Evolutionary conservation across 148 eudicot genomes (phyloP), one percentile per base, ranked within the genome.

Genomic region (Polygonum maritimum): DNA sequence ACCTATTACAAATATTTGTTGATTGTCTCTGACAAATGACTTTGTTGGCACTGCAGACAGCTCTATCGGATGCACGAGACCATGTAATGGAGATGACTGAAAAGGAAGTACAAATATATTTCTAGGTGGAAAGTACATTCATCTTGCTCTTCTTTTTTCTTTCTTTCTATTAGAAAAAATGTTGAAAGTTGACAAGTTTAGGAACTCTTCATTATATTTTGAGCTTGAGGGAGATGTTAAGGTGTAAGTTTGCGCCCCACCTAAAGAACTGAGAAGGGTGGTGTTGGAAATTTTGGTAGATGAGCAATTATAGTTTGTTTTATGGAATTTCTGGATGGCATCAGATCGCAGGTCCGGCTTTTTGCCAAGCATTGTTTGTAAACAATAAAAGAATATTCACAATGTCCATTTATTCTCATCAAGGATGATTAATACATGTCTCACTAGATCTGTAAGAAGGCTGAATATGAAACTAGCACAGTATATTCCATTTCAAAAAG

Each of bases 41-140:
- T 60, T 76, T 73, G 35, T 63, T 73, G 3, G 54, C 77, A 18
- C 48, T 79, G 85, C 91, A 94, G 97, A 89, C 95, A 81, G 96
- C 97, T 76, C 87, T 94, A 33, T 83, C 87, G 41, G 98, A 94
- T 83, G 98, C 98, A 78, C 84, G 88, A 40, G 98, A 94, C 80
- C 98, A 94, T 82, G 98, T 94, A 51, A 77, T 82, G 73, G 98
- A 94, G 86, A 94, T 94, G 96, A 89, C 81, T 74, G 98, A 88
- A 84, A 88, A 87, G 81, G 97, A 94, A 82, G 77, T 94, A 18
- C 78, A 75, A 41, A 74, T 94, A 67, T 81, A 81, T 41, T 94
- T 94, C 78, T 82, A 85, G 45, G 85, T 73, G 52, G n/a, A n/a
- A 62, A 26, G 3, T 35, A 36, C 19, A 8, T 36, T 13, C 14